Evolutionary conservation across 192 early-diverging fungal species (phyloP), one percentile per base, ranked within the genome.

Genomic region (Linnemannia zychae): DNA sequence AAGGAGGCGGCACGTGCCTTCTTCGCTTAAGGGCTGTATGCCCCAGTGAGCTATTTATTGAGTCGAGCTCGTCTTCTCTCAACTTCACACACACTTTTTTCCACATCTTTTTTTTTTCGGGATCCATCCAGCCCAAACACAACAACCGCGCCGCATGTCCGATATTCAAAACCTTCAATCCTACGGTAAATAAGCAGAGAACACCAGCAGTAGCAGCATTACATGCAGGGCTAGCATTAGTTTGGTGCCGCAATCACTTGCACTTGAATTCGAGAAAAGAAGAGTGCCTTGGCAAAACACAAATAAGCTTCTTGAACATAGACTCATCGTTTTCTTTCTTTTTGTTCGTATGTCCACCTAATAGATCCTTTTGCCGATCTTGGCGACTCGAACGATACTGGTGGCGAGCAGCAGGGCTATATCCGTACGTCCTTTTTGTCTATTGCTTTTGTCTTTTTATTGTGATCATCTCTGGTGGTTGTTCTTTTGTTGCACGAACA

Each of bases 321-420:
- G 7, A 65, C 53, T 17, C 50, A 70, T 37, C 9, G 1, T 3
- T 49, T 40, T 38, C 37, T 40, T 71, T 40, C 50, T 49, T 40
- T 71, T 16, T 0, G 0, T 53, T 44, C 37, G 67, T 24, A 33
- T 71, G 31, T 22, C 4, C 22, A 28, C 24, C n/a, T 15, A 67
- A 31, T 80, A 89, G 88, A 89, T 83, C 88, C 88, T 81, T 89
- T 89, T 83, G 88, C 88, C 82, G 88, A 89, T 78, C 77, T 82
- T 80, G 88, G 88, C 77, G 78, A 89, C 63, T 75, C 83, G 15
- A 81, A 76, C 49, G 88, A 89, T 33, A 82, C 88, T 48, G 76
- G 24, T 33, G 57, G 72, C 60, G 80, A 88, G 76, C 84, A 86
- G 68, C 82, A 83, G 72, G 78, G 85, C 38, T 89, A 89, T 84